phyloP scores from a whole-genome alignment of 2,329 filamentous ascomycete genomes.

The Ophiostoma sp. region DNA sequence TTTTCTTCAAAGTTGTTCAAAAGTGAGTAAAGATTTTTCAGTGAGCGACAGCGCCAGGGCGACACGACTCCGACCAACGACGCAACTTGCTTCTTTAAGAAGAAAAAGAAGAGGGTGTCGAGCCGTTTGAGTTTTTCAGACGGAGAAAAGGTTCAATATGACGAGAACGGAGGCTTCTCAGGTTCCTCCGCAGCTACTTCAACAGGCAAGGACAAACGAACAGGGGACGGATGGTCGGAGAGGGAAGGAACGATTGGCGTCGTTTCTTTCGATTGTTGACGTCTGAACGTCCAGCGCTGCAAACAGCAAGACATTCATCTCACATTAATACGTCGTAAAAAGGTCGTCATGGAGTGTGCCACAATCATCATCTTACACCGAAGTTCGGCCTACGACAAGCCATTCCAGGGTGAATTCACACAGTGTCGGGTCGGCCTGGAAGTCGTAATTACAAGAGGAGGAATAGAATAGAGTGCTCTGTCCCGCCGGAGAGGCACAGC shows the following conservation, averaged over 20 bases:
- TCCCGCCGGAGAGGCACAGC: neutral
- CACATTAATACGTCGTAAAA: neutral
- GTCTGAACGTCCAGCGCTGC: neutral
- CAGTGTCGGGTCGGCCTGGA: neutral
- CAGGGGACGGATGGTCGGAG: neutral
- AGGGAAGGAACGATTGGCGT: neutral
- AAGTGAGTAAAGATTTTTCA: neutral
- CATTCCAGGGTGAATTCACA: neutral
- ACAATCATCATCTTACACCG: neutral
- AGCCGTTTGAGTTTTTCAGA: neutral
- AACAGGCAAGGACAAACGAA: neutral
- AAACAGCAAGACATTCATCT: neutral
- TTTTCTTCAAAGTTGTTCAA: neutral
- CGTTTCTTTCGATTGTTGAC: neutral
- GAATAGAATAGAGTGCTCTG: neutral
- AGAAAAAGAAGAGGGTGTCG: constrained; percentile 4
- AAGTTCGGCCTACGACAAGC: neutral
- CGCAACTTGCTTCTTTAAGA: neutral
- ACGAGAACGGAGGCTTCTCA: neutral
- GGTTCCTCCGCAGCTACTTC: neutral
- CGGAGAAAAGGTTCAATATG: neutral
- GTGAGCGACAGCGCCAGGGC: neutral
- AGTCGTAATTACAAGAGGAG: neutral
- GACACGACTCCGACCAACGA: neutral
- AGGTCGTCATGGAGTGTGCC: neutral